Base-by-base conservation (phyloP, 306 rosid genomes). In the Arachis hypogaea region DNA sequence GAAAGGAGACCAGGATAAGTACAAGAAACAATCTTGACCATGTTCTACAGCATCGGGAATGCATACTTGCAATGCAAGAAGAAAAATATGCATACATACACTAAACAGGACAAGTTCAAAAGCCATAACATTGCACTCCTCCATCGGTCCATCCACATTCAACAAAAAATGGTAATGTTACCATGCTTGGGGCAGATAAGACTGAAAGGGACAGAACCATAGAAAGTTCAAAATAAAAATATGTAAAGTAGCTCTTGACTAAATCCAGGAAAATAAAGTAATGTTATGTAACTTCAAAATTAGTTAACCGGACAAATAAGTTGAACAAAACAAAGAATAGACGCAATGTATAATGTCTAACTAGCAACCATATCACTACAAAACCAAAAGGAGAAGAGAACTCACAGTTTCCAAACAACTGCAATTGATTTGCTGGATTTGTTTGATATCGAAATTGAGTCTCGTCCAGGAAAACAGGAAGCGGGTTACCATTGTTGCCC, bases 361-460 rank as follows among this genome's bases (percentile, higher is more conserved):
- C 69, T n/a, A 57, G 71, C 59, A 47, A 29, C 0, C 3, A 10
- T 57, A 61, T 60, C 9, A 46, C 46, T 29, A 36, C 16, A 3
- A 44, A 57, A 73, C n/a, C 55, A 72, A 82, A 63, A 38, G 71
- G 63, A 42, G 36, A 44, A 59, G 76, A 77, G 69, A 73, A 74
- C 92, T 89, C 80, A 93, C 98, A 73, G 55, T 82, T 93, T 76
- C 89, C 89, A 82, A 89, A 88, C 82, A 93, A 66, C 85, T 89
- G 97, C 68, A 93, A 84, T 69, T 91, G 96, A 82, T 85, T 89
- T 72, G 97, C 83, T 10, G 80, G 82, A 82, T 85, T 84, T 49
- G 84, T 74, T 76, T 81, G 96, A 84, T 85, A 89, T 41, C 75
- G 87, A 51, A 78, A 83, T 30, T 77, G 86, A 65, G 76, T 84